These are phyloP conservation scores for Lathyrus sativus DNA, from an alignment of 306 rosid species.

Conservation along the genomic window DNA sequence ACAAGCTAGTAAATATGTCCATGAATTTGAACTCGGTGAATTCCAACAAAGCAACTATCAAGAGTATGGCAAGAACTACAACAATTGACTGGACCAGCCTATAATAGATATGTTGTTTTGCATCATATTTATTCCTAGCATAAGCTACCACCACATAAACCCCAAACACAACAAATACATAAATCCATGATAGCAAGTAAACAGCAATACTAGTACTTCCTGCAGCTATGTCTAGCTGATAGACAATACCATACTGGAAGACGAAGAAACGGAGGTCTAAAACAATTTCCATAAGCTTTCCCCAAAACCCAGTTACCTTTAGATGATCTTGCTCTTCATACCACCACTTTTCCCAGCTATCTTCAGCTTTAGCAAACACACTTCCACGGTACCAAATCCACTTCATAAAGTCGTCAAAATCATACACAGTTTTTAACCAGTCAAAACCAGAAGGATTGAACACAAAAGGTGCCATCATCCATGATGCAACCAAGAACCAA, in stretches of 20 bases:
- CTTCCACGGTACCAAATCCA: constrained; percentile 83
- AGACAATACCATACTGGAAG: constrained; percentile 80
- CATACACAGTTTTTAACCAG: constrained; percentile 85
- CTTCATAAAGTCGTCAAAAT: constrained; percentile 76
- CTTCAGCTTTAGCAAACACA: constrained; percentile 85
- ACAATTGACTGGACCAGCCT: constrained; percentile 74
- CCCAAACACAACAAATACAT: constrained; percentile 57
- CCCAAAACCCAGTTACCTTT: constrained; percentile 71
- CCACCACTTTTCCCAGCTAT: constrained; percentile 99
- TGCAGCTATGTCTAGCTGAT: constrained; percentile 71
- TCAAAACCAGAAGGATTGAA: constrained; percentile 92
- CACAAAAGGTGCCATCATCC: constrained; percentile 84
- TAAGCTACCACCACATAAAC: constrained; percentile 59
- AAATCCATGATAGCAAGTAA: constrained; percentile 82
- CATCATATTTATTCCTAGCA: constrained; percentile 61
- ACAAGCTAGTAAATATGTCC: constrained; percentile 73
- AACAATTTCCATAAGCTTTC: constrained; percentile 71
- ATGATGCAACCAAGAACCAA: constrained; percentile 81
- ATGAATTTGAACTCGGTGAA: constrained; percentile 59
- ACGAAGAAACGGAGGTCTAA: constrained; percentile 81
- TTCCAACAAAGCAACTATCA: constrained; percentile 61
- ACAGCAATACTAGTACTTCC: constrained; percentile 68
- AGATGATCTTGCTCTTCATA: constrained; percentile 90
- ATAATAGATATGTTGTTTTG: constrained; percentile 73
- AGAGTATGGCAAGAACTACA: constrained; percentile 49